Base-by-base conservation (phyloP, 306 rosid species). In the Casuarina glauca region DNA sequence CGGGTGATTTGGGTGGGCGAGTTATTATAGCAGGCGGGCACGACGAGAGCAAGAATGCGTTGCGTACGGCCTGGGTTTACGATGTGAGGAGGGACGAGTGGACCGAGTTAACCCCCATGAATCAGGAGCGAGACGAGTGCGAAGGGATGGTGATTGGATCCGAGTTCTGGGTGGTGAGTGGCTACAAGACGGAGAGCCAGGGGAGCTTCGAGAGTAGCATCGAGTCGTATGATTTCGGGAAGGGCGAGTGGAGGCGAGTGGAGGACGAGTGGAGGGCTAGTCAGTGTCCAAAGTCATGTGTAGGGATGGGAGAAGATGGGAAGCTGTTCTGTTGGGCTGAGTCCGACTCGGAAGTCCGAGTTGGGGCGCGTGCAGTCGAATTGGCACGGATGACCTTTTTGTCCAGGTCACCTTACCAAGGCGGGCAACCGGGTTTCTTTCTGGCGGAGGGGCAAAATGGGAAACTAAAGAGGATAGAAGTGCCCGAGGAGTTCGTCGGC, bases 61-160 rank as follows among this genome's bases (percentile, higher is more conserved):
- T 80, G 72, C 54, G 74, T 6, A 69, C 89, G 8, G 86, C 88
- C 12, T 79, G 85, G 83, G 89, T 72, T 2, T 88, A 88, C 52
- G 76, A 81, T 41, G 72, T 86, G 54, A 70, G 80, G 35, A 32
- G 57, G 10, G 77, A 88, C 82, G 80, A 85, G 73, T 88, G 91
- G 91, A 46, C 58, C 19, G 81, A 83, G 80, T 16, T 88, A 77
- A 1, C 66, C 6, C 74, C 72, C 63, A 86, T 88, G 91, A 74
- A 80, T 51, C 74, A 38, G 78, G 91, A 52, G 75, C 75, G 89
- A 76, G 91, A 88, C 85, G 91, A 88, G 85, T 88, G 91, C 80
- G 85, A 88, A 39, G 91, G 86, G 16, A 8, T 86, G 15, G 74
- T 84, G 1, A 43, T 80, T 57, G 88, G 88, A 71, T 76, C 84